Evolutionary conservation across 2,329 filamentous ascomycete genomes (phyloP).

Genomic region (Fusarium xyrophilum): DNA sequence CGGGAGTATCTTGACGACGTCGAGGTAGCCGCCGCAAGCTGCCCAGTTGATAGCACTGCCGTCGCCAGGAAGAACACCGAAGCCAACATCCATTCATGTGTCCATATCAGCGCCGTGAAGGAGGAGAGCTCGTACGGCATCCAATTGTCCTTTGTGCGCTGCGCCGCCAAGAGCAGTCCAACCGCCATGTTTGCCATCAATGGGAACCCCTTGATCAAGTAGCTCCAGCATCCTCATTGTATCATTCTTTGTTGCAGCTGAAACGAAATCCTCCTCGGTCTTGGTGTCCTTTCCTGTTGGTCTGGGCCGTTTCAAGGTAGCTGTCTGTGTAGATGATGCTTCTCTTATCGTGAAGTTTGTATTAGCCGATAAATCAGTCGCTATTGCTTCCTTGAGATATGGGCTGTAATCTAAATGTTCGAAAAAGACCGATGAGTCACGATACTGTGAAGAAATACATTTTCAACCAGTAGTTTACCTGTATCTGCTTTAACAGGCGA

Average conservation of each 20-base stretch:
- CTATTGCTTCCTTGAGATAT: neutral
- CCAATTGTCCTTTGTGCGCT: neutral
- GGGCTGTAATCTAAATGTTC: neutral
- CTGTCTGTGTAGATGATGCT: neutral
- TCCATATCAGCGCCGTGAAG: neutral
- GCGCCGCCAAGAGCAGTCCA: neutral
- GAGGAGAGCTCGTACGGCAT: neutral
- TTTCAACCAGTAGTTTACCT: neutral
- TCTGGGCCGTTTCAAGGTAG: neutral
- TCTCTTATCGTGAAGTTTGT: neutral
- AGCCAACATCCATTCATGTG: neutral
- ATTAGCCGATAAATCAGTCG: neutral
- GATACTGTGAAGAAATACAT: too few species aligned
- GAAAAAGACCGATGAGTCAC: neutral
- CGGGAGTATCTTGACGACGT: rapidly evolving
- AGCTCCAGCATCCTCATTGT: rapidly evolving
- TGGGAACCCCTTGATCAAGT: rapidly evolving
- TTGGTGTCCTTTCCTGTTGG: neutral
- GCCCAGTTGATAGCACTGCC: neutral
- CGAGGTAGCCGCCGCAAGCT: neutral
- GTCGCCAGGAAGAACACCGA: neutral
- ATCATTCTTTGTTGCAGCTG: neutral
- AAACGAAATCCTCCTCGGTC: neutral
- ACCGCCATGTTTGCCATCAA: rapidly evolving
- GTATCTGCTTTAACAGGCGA: neutral